phyloP scores from a whole-genome alignment of 305 asterid genomes.

The Fraxinus paxiana region DNA sequence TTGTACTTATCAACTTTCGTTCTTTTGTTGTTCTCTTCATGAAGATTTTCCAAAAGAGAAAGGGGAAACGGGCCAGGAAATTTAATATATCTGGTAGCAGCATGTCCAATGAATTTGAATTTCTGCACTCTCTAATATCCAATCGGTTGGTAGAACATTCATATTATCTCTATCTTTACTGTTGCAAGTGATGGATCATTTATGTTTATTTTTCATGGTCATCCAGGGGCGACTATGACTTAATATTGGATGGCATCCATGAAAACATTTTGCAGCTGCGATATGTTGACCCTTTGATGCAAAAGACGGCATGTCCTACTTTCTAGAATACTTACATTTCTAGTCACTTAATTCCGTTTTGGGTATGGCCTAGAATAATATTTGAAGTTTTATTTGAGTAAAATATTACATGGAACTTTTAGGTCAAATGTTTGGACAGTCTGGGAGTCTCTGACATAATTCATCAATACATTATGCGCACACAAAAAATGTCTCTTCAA shows the following conservation, averaged over 20 bases:
- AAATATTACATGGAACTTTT: constrained; percentile 22
- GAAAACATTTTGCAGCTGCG: constrained; percentile 78
- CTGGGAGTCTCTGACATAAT: constrained; percentile 68
- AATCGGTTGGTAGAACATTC: constrained; percentile 52
- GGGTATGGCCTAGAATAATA: constrained; percentile 2
- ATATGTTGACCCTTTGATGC: constrained; percentile 90
- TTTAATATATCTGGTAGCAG: constrained; percentile 38
- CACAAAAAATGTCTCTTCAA: constrained; percentile 78
- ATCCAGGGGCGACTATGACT: constrained; percentile 85
- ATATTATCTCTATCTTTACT: constrained; percentile 15
- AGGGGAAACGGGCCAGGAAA: constrained; percentile 50
- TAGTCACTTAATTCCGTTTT: constrained; percentile 2
- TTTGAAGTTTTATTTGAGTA: neutral
- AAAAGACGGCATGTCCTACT: constrained; percentile 69
- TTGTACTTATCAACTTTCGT: constrained; percentile 16
- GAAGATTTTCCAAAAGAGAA: constrained; percentile 84
- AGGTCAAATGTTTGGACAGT: constrained; percentile 81
- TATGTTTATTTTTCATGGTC: constrained; percentile 24
- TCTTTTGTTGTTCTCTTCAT: constrained; percentile 23
- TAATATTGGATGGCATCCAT: constrained; percentile 81
- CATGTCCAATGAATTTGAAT: constrained; percentile 58
- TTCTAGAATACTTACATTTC: constrained; percentile 3
- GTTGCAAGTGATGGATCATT: constrained; percentile 26
- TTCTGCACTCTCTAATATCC: constrained; percentile 70
- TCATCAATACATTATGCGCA: constrained; percentile 66